Evolutionary conservation across 768 basidiomycete genomes (phyloP).

Genomic region (Panellus pusillus): DNA sequence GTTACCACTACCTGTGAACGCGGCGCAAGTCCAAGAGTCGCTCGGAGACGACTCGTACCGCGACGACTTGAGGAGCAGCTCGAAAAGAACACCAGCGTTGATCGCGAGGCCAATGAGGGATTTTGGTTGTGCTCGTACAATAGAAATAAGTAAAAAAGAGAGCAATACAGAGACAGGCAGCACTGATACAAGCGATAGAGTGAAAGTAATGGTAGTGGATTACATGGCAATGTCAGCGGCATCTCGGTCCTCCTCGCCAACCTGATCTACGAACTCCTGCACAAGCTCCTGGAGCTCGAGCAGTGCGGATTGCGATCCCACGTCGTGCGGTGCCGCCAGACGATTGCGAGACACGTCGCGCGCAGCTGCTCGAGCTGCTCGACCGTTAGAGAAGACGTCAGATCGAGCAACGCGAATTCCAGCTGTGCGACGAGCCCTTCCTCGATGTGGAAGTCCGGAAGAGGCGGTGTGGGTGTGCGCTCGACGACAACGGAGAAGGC

Average conservation of each 20-base stretch:
- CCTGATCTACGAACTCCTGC: constrained; percentile 66
- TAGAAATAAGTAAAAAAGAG: no score
- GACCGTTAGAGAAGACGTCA: constrained; percentile 64
- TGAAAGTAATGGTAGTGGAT: no score
- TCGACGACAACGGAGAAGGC: constrained; percentile 50
- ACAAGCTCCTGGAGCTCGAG: constrained; percentile 58
- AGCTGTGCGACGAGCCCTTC: constrained; percentile 50
- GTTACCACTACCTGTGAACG: no score
- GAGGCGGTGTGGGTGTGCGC: constrained; percentile 64
- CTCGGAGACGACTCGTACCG: no score
- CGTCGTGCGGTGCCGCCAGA: constrained; percentile 81
- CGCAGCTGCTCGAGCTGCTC: constrained; percentile 95
- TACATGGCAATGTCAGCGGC: background rate
- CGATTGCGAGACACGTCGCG: constrained; percentile 71
- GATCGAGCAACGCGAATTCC: constrained; percentile 44
- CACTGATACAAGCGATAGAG: no score
- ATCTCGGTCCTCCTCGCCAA: constrained; percentile 29
- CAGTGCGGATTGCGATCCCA: constrained; percentile 81
- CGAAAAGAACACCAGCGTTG: no score
- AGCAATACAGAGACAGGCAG: no score
- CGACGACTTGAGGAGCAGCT: no score
- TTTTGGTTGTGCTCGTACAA: no score
- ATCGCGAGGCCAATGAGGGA: no score
- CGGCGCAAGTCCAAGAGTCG: no score
- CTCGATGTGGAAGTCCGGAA: constrained; percentile 77